These are phyloP conservation scores for Lipomyces yamadae DNA, from an alignment of 805 yeast genomes.

Conservation along the genomic window DNA sequence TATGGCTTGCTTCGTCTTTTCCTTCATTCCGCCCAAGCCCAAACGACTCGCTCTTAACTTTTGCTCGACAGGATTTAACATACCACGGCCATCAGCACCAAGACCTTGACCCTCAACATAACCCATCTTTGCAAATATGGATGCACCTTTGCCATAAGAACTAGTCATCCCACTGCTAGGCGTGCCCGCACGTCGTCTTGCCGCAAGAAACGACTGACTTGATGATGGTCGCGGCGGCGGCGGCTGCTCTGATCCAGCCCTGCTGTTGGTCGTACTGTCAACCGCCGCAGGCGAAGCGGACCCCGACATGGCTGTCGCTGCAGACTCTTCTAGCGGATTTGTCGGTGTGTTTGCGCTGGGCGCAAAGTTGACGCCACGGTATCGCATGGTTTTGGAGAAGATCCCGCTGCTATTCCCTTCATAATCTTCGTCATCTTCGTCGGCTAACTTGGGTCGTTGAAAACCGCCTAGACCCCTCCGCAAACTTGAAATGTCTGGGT, in stretches of 20 bases:
- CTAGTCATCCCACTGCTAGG: neutral
- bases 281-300: conserved; percentile 1
- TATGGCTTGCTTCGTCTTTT: conserved; percentile 44
- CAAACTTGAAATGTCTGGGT: conserved; percentile 14
- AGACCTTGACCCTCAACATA: conserved; percentile 81
- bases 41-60: conserved; percentile 65
- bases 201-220: conserved; percentile 17
- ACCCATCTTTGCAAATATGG: conserved; percentile 81
- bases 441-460: conserved; percentile 11
- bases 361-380: conserved; percentile 33
- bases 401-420: conserved; percentile 8
- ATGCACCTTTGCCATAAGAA: conserved; percentile 76
- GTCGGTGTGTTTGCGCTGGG: conserved; percentile 17
- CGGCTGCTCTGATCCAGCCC: neutral
- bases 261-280: neutral
- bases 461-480: conserved; percentile 17
- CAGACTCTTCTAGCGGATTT: conserved; percentile 22
- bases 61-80: conserved; percentile 77
- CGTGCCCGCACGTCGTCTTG: conserved; percentile 12
- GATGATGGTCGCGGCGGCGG: neutral
- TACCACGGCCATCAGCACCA: conserved; percentile 76
- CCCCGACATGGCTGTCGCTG: neutral
- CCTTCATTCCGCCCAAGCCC: conserved; percentile 73
- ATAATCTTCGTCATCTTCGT: conserved; percentile 3
- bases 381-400: conserved; percentile 28